Percentiles rank a stretch among this genome's conserved stretches.
phyloP scores from a whole-genome alignment of 2,329 filamentous ascomycete species.

The Fusarium sp. region DNA sequence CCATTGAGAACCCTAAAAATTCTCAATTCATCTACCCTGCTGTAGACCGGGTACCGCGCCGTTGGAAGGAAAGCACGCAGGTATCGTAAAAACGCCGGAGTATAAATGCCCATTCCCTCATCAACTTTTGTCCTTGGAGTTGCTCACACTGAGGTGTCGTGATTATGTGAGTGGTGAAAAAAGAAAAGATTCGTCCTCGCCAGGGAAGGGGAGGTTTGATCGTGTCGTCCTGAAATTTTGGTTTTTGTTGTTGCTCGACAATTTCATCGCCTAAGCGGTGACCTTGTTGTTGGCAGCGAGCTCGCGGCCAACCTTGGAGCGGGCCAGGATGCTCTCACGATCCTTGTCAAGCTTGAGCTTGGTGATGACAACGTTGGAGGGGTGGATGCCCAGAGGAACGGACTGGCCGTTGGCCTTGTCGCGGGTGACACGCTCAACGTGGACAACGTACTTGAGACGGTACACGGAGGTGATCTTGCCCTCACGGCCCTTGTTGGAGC shows the following conservation, averaged over 20 bases:
- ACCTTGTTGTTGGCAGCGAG: slow-evolving; percentile 78
- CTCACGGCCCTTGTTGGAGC: slow-evolving; percentile 96
- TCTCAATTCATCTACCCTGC: slow-evolving; percentile 60
- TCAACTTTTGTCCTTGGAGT: slow-evolving; percentile 47
- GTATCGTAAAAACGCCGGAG: slow-evolving; percentile 56
- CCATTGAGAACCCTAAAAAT: slow-evolving; percentile 72
- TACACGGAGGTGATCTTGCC: slow-evolving; percentile 98
- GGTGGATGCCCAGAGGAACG: slow-evolving; percentile 93
- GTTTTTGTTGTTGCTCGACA: slow-evolving; percentile 44
- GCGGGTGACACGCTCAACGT: slow-evolving; percentile 95
- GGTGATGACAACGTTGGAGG: slow-evolving; percentile 97
- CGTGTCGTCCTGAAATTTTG: slow-evolving; percentile 35
- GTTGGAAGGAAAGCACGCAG: slow-evolving; percentile 47
- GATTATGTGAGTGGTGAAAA: slow-evolving; percentile 35
- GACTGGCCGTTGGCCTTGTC: slow-evolving; percentile 98
- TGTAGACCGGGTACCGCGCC: slow-evolving; percentile 51
- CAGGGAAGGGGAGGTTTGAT: slow-evolving; percentile 39
- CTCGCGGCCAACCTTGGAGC: slow-evolving; percentile 85
- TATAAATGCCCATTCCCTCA: slow-evolving; percentile 55
- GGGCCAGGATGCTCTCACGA: slow-evolving; percentile 87
- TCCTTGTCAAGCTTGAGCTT: slow-evolving; percentile 99
- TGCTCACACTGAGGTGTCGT: slow-evolving; percentile 31
- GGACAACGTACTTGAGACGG: slow-evolving; percentile 97
- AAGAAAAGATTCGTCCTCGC: slow-evolving; percentile 43
- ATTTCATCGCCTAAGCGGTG: slow-evolving; percentile 62